phyloP scores from a whole-genome alignment of 768 basidiomycete genomes.

The Amanita molliuscula region DNA sequence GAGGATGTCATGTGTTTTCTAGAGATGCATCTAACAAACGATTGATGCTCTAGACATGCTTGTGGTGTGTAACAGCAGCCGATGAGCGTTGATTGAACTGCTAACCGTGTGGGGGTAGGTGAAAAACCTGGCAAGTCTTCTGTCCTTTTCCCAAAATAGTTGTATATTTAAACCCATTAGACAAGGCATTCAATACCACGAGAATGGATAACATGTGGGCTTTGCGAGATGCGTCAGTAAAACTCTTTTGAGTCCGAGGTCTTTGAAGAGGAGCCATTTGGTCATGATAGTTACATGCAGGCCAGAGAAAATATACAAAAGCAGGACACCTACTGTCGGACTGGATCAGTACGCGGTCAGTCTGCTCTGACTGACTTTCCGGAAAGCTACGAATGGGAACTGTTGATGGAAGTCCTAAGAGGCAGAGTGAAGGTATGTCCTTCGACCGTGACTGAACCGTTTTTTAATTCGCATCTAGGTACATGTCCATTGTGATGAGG shows the following conservation, averaged over 20 bases:
- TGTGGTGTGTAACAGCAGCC: slow-evolving; percentile 32
- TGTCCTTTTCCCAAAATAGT: not conserved
- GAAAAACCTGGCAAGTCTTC: slow-evolving; percentile 4
- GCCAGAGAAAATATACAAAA: slow-evolving; percentile 55
- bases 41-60: slow-evolving; percentile 30
- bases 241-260: not conserved
- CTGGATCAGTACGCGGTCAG: slow-evolving; percentile 38
- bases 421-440: slow-evolving; percentile 59
- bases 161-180: slow-evolving; percentile 11
- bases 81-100: not conserved
- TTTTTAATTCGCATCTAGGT: slow-evolving; percentile 12
- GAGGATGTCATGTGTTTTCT: slow-evolving; percentile 10
- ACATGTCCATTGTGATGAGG: slow-evolving; percentile 45
- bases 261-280: slow-evolving; percentile 7
- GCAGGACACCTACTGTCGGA: slow-evolving; percentile 60
- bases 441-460: not conserved
- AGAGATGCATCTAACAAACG: not conserved
- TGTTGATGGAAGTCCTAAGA: slow-evolving; percentile 66
- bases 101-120: not conserved
- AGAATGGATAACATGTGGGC: slow-evolving; percentile 68
- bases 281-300: slow-evolving; percentile 38
- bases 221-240: slow-evolving; percentile 50
- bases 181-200: slow-evolving; percentile 29
- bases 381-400: slow-evolving; percentile 68
- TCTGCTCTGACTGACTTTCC: slow-evolving; percentile 48